Base-by-base conservation (phyloP, 2,329 filamentous ascomycete species). In the Neoscytalidium dimidiatum region DNA sequence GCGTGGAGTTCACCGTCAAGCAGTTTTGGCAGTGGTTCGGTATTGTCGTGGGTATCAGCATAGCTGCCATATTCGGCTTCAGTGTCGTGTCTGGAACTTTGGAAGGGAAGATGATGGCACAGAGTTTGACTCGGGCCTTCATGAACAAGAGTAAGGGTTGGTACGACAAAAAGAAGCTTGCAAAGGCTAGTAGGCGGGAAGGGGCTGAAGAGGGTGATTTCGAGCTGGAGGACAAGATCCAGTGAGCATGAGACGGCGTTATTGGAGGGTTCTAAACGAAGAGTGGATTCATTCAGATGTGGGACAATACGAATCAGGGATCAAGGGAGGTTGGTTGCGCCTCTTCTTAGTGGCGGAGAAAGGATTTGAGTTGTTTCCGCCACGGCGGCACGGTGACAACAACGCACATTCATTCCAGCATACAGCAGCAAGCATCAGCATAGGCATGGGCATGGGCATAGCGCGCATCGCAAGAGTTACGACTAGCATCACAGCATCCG, bases 1-100 rank as follows among this genome's bases (percentile, higher is more conserved):
- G 85, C 3, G 78, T 88, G 9, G 81, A 85, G 56, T 92, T 90
- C 75, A 86, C 85, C 0, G 77, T 83, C 14, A 82, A 75, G 64
- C 84, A 86, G 48, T 93, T 91, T 73, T 92, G 90, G 90, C 80
- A 85, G 57, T 79, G 83, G 29, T 92, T 93, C 77, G 85, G 81
- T 0, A 83, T 89, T 33, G 84, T 91, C 17, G 82, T 90, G 58
- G 80, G 82, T 14, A 67, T 88, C 26, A 89, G 87, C 0, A 82
- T 90, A 60, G 66, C 87, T 8, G 76, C 84, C 41, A 75, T 92
- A 49, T 83, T 88, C 21, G 56, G 83, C 9, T 88, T 88, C 71
- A 85, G 85, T 2, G 76, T 81, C 31, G 75, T 84, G n/a, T 87
- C 83, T 66, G 85, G 85, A 17, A 87, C 83, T 0, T 77, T 87